Percentiles rank a stretch among this genome's conserved stretches.
Conservation (phyloP, 2,329 filamentous ascomycete species). For the Ophiostoma sp. region DNA sequence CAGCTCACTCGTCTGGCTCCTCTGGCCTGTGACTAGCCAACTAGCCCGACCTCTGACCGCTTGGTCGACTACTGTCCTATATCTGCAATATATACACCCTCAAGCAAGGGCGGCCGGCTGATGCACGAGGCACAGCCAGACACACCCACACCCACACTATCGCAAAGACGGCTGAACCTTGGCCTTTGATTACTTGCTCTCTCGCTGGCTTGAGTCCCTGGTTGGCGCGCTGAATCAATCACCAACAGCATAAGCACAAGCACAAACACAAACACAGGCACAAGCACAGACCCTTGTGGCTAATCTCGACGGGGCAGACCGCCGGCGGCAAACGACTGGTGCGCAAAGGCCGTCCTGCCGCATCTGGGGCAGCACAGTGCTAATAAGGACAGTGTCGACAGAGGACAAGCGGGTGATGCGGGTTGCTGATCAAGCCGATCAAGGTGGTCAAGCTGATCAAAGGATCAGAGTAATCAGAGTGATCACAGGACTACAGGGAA, state of each 20-base stretch:
- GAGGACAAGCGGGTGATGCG: background rate
- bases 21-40: background rate
- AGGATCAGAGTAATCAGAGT: background rate
- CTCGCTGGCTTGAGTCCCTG: too few species aligned
- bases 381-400: background rate
- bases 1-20: background rate
- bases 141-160: too few species aligned
- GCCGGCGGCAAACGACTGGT: constrained; percentile 11
- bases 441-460: background rate
- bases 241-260: background rate
- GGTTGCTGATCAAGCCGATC: background rate
- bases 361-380: background rate
- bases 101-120: background rate
- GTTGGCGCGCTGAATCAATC: background rate
- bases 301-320: background rate
- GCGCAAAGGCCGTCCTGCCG: background rate
- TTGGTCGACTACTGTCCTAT: background rate
- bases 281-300: background rate
- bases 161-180: too few species aligned
- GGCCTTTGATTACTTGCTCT: too few species aligned
- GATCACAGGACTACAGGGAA: background rate
- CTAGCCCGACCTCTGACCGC: background rate
- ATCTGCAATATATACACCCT: too few species aligned
- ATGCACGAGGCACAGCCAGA: background rate
- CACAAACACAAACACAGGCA: background rate